A percentile compares a stretch with the other conserved stretches of the same genome.
Evolutionary conservation across 2,329 filamentous ascomycete species (phyloP).

Genomic region (Cryoendolithus antarcticus): DNA sequence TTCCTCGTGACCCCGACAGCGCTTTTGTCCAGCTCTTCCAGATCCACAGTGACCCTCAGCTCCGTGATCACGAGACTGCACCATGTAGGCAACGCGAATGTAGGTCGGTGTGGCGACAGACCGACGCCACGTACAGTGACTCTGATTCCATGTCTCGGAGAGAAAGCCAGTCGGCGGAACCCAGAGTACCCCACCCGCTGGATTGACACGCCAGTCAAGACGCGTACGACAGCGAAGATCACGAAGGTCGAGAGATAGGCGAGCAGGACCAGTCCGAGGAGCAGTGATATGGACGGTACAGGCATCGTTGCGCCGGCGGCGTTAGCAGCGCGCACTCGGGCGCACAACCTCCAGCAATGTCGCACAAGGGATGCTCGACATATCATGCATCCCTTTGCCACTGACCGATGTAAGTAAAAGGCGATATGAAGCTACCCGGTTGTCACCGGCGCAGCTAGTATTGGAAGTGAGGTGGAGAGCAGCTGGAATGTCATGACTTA

Average conservation of each 20-base stretch:
- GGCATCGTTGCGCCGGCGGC: conserved; percentile 26
- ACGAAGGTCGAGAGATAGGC: conserved; percentile 87
- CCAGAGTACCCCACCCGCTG: conserved; percentile 91
- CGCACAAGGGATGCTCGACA: no score
- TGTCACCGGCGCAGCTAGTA: no score
- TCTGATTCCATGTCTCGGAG: conserved; percentile 74
- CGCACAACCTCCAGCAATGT: neutral
- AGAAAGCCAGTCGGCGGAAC: conserved; percentile 79
- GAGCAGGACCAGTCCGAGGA: conserved; percentile 74
- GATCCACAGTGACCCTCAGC: conserved; percentile 70
- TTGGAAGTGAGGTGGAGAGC: no score
- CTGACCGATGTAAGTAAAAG: no score
- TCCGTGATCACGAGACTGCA: conserved; percentile 81
- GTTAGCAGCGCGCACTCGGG: conserved; percentile 10
- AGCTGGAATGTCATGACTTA: no score
- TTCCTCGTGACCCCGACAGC: conserved; percentile 3
- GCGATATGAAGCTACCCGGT: no score
- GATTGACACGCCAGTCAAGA: conserved; percentile 87
- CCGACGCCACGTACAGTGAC: conserved; percentile 84
- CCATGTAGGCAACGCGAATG: conserved; percentile 95
- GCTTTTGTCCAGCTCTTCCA: conserved; percentile 44
- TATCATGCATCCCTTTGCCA: no score
- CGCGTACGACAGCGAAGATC: conserved; percentile 81
- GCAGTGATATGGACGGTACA: conserved; percentile 48
- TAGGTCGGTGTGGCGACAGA: conserved; percentile 79